Percentiles rank a stretch among this genome's conserved stretches.
phyloP scores from a whole-genome alignment of 225 moss, liverwort and hornwort species.

The Lunularia cruciata region DNA sequence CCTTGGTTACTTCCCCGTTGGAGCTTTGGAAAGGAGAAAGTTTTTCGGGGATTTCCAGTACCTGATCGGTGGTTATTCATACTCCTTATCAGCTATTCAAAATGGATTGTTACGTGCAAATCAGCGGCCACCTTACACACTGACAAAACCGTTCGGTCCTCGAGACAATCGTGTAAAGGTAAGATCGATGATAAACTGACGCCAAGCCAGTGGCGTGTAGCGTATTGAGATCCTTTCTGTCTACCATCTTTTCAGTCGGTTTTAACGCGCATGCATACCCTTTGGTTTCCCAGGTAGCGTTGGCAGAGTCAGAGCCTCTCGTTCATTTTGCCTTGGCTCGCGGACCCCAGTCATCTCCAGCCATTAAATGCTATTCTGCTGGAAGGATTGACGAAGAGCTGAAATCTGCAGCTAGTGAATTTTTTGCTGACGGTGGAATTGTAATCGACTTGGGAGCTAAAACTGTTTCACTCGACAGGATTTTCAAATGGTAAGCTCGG shows the following conservation, averaged over 20 bases:
- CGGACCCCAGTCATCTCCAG: slow-evolving; percentile 36
- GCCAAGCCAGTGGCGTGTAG: background rate
- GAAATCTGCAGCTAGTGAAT: slow-evolving; percentile 33
- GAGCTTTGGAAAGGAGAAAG: slow-evolving; percentile 30
- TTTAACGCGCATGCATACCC: background rate
- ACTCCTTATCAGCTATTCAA: slow-evolving; percentile 31
- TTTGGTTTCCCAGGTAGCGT: slow-evolving; percentile 17
- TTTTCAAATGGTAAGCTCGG: slow-evolving; percentile 28
- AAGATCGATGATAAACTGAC: background rate
- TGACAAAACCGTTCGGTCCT: slow-evolving; percentile 28
- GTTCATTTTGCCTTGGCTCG: slow-evolving; percentile 31
- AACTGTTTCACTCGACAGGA: slow-evolving; percentile 30
- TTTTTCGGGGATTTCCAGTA: slow-evolving; percentile 38
- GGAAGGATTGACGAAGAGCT: slow-evolving; percentile 31
- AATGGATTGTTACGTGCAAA: slow-evolving; percentile 35
- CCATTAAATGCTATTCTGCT: slow-evolving; percentile 34
- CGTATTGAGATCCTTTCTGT: too few species aligned
- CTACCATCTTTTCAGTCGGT: background rate
- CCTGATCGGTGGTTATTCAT: slow-evolving; percentile 32
- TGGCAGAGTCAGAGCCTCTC: slow-evolving; percentile 28
- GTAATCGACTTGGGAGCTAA: slow-evolving; percentile 25
- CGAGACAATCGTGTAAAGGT: slow-evolving; percentile 31
- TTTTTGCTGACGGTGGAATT: slow-evolving; percentile 27
- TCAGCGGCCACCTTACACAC: slow-evolving; percentile 28
- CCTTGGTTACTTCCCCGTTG: slow-evolving; percentile 30